Percentiles rank a stretch among this genome's conserved stretches.
phyloP scores from a whole-genome alignment of 176 grass and related monocot genomes.

The Coix lacrymajobi region DNA sequence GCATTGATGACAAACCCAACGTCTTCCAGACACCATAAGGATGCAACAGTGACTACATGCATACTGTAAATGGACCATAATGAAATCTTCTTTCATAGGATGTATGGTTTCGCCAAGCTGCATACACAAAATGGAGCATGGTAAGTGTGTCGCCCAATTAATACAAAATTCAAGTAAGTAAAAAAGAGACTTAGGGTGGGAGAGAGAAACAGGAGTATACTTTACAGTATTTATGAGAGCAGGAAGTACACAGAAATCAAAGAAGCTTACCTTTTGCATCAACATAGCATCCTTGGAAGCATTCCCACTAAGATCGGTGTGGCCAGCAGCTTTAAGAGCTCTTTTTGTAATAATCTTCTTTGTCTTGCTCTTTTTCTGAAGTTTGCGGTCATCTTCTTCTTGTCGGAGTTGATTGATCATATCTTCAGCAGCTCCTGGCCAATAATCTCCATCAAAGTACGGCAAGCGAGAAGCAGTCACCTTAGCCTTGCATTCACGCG shows the following conservation, averaged over 20 bases:
- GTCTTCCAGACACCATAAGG: constrained; percentile 86
- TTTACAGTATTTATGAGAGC: not conserved
- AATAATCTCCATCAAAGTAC: constrained; percentile 99
- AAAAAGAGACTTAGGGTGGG: not conserved
- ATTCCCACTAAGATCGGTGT: constrained; percentile 85
- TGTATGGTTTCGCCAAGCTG: constrained; percentile 96
- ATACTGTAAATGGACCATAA: constrained; percentile 99
- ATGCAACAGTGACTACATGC: constrained; percentile 81
- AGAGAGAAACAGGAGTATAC: not conserved
- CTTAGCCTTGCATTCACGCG: constrained; percentile 91
- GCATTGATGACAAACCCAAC: constrained; percentile 90
- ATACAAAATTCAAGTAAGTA: constrained; percentile 16
- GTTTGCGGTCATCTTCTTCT: constrained; percentile 89
- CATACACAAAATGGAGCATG: constrained; percentile 35
- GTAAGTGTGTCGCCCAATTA: constrained; percentile 16
- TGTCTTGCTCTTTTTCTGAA: constrained; percentile 90
- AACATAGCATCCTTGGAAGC: constrained; percentile 95
- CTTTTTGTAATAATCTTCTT: constrained; percentile 96
- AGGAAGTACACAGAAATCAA: constrained; percentile 11
- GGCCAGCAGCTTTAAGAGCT: constrained; percentile 89
- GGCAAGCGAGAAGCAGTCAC: constrained; percentile 92
- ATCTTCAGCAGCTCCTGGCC: constrained; percentile 99
- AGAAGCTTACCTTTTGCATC: constrained; percentile 76
- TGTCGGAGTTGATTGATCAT: constrained; percentile 95
- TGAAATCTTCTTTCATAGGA: constrained; percentile 99